These are phyloP conservation scores for Ceratobasidium sp. DNA, from an alignment of 1,284 basidiomycete species.

Conservation along the genomic window DNA sequence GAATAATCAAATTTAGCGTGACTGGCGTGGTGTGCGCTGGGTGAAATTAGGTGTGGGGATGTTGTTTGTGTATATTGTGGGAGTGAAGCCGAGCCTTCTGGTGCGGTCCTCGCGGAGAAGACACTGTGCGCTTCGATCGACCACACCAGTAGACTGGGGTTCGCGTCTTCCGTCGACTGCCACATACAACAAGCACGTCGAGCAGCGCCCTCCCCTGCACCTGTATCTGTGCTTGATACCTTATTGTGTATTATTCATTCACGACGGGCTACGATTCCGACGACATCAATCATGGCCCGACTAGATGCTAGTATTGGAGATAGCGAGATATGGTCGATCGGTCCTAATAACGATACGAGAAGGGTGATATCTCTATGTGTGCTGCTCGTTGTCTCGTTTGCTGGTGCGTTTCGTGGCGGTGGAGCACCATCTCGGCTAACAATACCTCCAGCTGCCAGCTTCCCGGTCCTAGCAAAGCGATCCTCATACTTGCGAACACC, in stretches of 20 bases:
- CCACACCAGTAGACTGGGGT: conserved; percentile 11
- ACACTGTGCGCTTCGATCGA: conserved; percentile 24
- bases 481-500: conserved; percentile 68
- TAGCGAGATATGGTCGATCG: conserved; percentile 6
- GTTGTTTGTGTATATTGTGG: conserved; percentile 20
- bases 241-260: conserved; percentile 27
- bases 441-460: conserved; percentile 66
- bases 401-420: conserved; percentile 52
- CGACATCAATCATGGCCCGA: conserved; percentile 23
- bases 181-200: background rate
- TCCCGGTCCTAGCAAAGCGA: conserved; percentile 70
- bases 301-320: conserved; percentile 15
- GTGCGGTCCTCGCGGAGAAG: conserved; percentile 31
- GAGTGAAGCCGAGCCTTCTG: background rate
- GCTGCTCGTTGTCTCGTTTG: conserved; percentile 57
- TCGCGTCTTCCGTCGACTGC: background rate
- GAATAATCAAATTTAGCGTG: conserved; percentile 19
- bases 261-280: background rate
- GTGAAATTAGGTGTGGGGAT: background rate
- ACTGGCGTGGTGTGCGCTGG: conserved; percentile 17
- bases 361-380: conserved; percentile 15
- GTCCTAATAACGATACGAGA: background rate
- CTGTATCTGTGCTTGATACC: background rate
- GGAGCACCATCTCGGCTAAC: background rate
- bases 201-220: background rate